Evolutionary conservation across 2,329 filamentous ascomycete genomes (phyloP).

Genomic region (Sporothrix variecibatus): DNA sequence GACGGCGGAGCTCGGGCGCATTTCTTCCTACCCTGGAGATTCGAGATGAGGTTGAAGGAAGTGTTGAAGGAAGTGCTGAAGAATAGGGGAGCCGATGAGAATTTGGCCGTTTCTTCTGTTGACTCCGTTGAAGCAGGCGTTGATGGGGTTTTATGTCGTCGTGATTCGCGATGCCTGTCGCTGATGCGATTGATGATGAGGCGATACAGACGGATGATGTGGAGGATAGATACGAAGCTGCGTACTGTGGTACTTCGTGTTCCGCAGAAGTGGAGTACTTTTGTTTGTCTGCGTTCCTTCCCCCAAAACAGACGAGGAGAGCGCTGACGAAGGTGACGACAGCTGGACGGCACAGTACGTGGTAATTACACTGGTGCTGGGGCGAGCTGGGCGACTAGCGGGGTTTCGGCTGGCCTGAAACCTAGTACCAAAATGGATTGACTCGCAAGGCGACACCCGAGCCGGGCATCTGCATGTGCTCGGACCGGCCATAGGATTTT

Average conservation of each 20-base stretch:
- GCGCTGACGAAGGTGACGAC: slow-evolving; percentile 24
- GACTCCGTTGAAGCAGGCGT: neutral
- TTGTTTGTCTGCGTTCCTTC: neutral
- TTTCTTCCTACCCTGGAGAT: neutral
- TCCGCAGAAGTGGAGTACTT: slow-evolving; percentile 1
- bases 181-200: neutral
- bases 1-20: slow-evolving; percentile 3
- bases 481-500: slow-evolving; percentile 14
- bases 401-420: slow-evolving; percentile 13
- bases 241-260: neutral
- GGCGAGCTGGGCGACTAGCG: slow-evolving; percentile 9
- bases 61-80: neutral
- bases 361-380: neutral
- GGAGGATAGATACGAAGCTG: neutral
- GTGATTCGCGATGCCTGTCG: neutral
- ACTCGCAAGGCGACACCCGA: neutral
- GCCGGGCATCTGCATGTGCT: neutral
- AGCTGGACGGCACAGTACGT: slow-evolving; percentile 2
- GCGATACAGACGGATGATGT: neutral
- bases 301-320: neutral
- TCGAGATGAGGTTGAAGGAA: neutral
- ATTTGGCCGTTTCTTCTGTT: neutral
- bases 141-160: neutral
- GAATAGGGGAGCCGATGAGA: neutral
- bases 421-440: slow-evolving; percentile 8